Evolutionary conservation across 1,284 basidiomycete genomes (phyloP).

Genomic region (Cutaneotrichosporon dermatis): DNA sequence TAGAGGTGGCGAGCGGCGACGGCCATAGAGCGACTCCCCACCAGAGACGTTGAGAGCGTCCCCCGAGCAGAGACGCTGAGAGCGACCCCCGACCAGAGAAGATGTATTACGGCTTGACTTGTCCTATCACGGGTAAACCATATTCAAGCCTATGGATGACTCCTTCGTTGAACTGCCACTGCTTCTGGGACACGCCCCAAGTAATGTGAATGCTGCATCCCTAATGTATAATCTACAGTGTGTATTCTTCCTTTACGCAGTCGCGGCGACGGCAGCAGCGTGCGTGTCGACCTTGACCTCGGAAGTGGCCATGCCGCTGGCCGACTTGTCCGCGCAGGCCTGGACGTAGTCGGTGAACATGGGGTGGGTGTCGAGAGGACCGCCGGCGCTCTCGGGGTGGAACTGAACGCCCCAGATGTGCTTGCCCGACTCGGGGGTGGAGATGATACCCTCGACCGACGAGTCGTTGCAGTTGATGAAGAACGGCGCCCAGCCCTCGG

Average conservation of each 20-base stretch:
- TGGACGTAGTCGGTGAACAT: conserved; percentile 88
- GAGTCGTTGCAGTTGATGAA: conserved; percentile 97
- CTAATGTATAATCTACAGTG: background rate
- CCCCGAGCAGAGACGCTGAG: too few relatives aligned
- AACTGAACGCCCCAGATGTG: conserved; percentile 94
- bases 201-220: background rate
- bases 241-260: background rate
- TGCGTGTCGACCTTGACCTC: conserved; percentile 7
- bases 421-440: conserved; percentile 76
- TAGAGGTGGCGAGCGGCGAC: too few relatives aligned
- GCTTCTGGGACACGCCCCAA: too few relatives aligned
- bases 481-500: conserved; percentile 90
- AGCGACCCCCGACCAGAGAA: too few relatives aligned
- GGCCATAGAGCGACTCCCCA: too few relatives aligned
- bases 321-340: conserved; percentile 45
- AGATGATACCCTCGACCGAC: conserved; percentile 95
- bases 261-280: background rate
- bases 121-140: too few relatives aligned
- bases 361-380: conserved; percentile 71
- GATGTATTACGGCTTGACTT: too few relatives aligned
- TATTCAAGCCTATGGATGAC: too few relatives aligned
- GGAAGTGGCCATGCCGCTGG: background rate
- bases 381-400: conserved; percentile 87
- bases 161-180: too few relatives aligned
- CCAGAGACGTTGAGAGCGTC: too few relatives aligned